Evolutionary conservation across 2,329 filamentous ascomycete species (phyloP).

Genomic region (Monosporascus ibericus): DNA sequence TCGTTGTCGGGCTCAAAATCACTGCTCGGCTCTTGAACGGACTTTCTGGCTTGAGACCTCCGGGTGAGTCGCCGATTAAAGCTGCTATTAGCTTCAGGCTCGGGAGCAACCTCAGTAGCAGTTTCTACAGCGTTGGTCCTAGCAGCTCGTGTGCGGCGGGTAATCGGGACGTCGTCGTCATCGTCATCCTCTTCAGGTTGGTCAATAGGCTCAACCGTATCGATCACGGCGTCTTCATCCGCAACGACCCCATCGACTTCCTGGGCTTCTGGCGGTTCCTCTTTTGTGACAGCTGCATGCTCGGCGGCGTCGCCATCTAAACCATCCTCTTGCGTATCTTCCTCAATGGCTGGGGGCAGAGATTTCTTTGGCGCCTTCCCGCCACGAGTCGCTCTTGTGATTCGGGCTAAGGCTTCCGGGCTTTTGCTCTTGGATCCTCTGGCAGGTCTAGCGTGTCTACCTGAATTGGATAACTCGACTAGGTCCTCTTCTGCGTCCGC

Average conservation of each 20-base stretch:
- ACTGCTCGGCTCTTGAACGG: slow-evolving; percentile 49
- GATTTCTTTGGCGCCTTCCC: slow-evolving; percentile 45
- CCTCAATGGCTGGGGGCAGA: slow-evolving; percentile 41
- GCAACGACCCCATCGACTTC: slow-evolving; percentile 26
- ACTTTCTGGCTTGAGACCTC: slow-evolving; percentile 39
- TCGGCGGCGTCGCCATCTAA: slow-evolving; percentile 24
- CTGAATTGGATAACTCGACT: slow-evolving; percentile 54
- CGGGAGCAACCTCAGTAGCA: slow-evolving; percentile 13
- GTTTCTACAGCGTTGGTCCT: slow-evolving; percentile 12
- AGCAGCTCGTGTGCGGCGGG: slow-evolving; percentile 37
- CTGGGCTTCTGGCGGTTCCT: slow-evolving; percentile 26
- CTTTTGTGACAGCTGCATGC: slow-evolving; percentile 18
- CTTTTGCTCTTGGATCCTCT: slow-evolving; percentile 48
- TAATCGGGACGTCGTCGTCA: slow-evolving; percentile 43
- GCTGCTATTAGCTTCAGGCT: slow-evolving; percentile 20
- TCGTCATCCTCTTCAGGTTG: slow-evolving; percentile 40
- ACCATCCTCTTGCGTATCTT: slow-evolving; percentile 48
- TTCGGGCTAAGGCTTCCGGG: slow-evolving; percentile 43
- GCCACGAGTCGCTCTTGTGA: slow-evolving; percentile 40
- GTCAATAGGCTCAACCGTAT: slow-evolving; percentile 21
- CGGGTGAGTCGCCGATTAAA: slow-evolving; percentile 42
- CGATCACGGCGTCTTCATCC: slow-evolving; percentile 21
- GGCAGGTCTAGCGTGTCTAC: slow-evolving; percentile 46
- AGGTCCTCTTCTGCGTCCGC: slow-evolving; percentile 50
- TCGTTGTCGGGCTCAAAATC: slow-evolving; percentile 57